Evolutionary conservation across 352 stramenopile species (phyloP).

Genomic region (Globisporangium uncinulatum): DNA sequence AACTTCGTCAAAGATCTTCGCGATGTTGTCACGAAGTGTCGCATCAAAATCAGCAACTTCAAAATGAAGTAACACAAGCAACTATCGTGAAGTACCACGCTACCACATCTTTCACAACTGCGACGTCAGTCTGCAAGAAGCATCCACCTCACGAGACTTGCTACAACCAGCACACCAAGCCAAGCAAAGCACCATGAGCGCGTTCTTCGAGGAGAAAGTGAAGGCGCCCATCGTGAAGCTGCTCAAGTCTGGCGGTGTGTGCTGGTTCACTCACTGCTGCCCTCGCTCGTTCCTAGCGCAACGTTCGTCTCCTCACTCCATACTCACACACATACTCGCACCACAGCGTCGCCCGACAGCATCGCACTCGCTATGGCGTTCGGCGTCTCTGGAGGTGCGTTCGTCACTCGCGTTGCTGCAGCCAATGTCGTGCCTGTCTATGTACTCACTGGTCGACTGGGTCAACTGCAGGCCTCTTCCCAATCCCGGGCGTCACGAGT

Average conservation of each 20-base stretch:
- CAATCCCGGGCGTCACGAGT: constrained; percentile 68
- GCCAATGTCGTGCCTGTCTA: no score
- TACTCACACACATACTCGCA: background rate
- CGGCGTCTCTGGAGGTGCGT: constrained; percentile 52
- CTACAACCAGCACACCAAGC: background rate
- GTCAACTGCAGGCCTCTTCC: constrained; percentile 47
- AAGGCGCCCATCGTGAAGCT: constrained; percentile 50
- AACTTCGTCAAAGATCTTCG: no score
- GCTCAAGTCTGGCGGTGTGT: constrained; percentile 9
- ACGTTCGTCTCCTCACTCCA: background rate
- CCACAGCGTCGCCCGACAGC: constrained; percentile 56
- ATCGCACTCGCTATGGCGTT: constrained; percentile 78
- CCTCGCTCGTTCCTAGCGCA: background rate
- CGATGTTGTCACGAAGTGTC: no score
- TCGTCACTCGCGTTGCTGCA: background rate
- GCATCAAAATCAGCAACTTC: no score
- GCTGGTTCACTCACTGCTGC: background rate
- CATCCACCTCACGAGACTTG: background rate
- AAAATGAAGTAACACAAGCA: background rate
- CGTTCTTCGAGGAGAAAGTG: constrained; percentile 60
- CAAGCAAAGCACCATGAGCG: constrained; percentile 4
- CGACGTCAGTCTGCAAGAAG: background rate
- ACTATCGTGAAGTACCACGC: background rate
- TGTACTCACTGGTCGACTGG: background rate
- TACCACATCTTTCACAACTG: background rate